Evolutionary conservation across 176 grass and related monocot genomes (phyloP).

Genomic region (Eragrostis curvula): DNA sequence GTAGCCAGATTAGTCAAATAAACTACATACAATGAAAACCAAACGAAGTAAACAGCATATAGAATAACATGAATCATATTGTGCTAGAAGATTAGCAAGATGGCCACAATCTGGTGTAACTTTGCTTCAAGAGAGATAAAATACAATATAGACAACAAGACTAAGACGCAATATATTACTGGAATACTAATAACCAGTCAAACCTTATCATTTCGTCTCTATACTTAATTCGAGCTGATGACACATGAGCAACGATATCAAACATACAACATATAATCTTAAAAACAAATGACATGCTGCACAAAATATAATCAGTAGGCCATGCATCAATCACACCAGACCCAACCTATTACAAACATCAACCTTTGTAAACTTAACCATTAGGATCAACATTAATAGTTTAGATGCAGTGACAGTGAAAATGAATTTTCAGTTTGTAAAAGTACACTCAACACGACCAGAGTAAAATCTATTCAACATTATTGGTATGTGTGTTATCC

Average conservation of each 20-base stretch:
- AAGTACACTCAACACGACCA: background rate
- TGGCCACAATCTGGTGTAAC: background rate
- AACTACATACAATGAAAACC: background rate
- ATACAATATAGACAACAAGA: background rate
- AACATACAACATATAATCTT: background rate
- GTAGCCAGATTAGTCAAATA: background rate
- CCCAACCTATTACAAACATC: background rate
- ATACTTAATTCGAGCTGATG: background rate
- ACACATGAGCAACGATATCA: background rate
- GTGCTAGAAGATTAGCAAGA: constrained; percentile 15
- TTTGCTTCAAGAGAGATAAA: background rate
- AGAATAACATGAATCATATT: background rate
- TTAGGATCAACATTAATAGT: background rate
- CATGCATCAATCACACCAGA: background rate
- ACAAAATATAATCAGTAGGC: background rate
- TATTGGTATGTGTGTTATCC: background rate
- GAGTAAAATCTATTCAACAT: background rate
- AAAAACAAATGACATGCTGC: background rate
- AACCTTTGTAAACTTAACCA: background rate
- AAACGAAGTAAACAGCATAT: background rate
- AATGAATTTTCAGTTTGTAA: background rate
- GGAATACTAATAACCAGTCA: background rate
- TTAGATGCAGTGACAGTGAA: background rate
- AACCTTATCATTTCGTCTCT: background rate
- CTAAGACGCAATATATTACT: background rate